Evolutionary conservation across 108 stramenopile species (phyloP), one percentile per base, ranked within the genome.

Genomic region (Licmophora abbreviata): DNA sequence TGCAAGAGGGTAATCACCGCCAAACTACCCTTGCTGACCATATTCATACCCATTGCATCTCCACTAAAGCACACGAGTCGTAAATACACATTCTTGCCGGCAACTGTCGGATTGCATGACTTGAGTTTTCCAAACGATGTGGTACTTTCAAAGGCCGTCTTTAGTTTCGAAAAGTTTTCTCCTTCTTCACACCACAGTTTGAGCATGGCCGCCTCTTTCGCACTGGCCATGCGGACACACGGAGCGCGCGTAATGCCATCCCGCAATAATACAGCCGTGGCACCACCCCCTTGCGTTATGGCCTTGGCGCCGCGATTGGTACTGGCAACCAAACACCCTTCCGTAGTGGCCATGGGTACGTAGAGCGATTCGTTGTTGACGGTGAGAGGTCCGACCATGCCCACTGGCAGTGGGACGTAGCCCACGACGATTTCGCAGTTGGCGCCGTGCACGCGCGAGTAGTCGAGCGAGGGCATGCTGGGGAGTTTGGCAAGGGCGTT

Each of bases 1-100:
- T 76, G 61, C 38, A 96, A 58, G 29, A 75, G 59, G 35, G 93
- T 83, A 51, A 95, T 83, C 22, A 92, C 94, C 8, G 90, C 91
- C 50, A 92, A 79, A 54, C 67, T 67, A 40, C 97, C 97, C 84
- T 99, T 99, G 29, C 79, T 81, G 22, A 99, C 88, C 97, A 99
- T 99, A 63, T 99, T 99, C 97, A 99, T 99, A 29, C 97, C 97
- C 97, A 99, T 99, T 48, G 97, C 97, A 71, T 99, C 97, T 28
- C 97, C 97, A 0, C 94, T 69, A 59, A 93, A 89, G 72, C 95
- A 97, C 26, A 76, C 77, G 29, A 96, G 83, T 44, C 97, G 69
- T 42, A 99, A 64, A 66, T 95, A 99, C 18, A 94, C 90, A 68
- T 97, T 95, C 36, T 81, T 69, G 12, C 97, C 97, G 0, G 97